A percentile compares a stretch with the other conserved stretches of the same genome.
Evolutionary conservation across 768 basidiomycete species (phyloP).

Genomic region (Termitomyces sp.): DNA sequence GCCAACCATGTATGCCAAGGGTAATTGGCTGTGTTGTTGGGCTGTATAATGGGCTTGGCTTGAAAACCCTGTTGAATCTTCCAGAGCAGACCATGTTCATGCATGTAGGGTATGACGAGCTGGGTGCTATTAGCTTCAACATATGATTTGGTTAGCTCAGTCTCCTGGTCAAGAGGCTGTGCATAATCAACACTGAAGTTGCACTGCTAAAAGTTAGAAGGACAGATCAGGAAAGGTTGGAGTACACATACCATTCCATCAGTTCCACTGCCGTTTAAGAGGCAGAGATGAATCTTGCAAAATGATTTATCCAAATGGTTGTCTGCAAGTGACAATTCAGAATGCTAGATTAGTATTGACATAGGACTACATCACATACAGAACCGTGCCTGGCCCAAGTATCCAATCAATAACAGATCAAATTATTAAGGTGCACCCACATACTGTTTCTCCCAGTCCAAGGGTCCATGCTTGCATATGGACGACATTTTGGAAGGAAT

Average conservation of each 20-base stretch:
- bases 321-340: neutral
- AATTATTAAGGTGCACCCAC: neutral
- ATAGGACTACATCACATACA: neutral
- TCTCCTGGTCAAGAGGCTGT: neutral
- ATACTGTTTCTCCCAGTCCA: neutral
- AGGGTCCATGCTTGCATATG: neutral
- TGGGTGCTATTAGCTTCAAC: neutral
- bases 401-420: neutral
- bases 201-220: neutral
- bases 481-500: neutral
- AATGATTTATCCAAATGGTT: neutral
- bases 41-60: neutral
- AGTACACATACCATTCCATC: neutral
- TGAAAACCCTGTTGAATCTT: neutral
- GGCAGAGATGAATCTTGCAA: neutral
- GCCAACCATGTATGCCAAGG: neutral
- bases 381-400: neutral
- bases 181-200: neutral
- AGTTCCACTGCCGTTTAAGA: neutral
- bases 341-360: neutral
- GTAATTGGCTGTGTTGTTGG: neutral
- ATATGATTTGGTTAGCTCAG: neutral
- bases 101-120: neutral
- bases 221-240: neutral
- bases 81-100: neutral